A percentile compares a stretch with the other conserved stretches of the same genome.
Conservation (phyloP, 2,329 filamentous ascomycete genomes). For the Colletotrichum agaves region DNA sequence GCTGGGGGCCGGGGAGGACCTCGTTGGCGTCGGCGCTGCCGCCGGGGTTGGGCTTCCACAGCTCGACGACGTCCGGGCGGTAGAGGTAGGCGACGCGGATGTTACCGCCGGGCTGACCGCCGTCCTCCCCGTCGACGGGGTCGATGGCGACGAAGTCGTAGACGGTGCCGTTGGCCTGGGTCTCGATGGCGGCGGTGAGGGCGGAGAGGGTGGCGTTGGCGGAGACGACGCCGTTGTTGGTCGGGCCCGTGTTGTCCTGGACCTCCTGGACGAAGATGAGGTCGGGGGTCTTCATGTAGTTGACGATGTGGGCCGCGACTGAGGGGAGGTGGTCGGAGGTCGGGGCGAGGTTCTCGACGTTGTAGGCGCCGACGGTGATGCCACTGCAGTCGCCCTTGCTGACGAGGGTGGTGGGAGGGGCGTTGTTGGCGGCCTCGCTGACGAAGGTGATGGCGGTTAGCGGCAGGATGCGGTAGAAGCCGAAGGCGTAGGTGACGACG, state of each 20-base stretch:
- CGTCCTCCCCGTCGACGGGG: conserved; percentile 70
- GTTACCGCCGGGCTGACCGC: conserved; percentile 76
- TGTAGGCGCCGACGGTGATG: conserved; percentile 74
- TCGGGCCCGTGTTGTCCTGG: conserved; percentile 72
- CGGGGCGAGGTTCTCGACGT: conserved; percentile 75
- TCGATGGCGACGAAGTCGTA: conserved; percentile 71
- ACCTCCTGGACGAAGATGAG: conserved; percentile 77
- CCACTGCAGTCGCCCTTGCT: conserved; percentile 68
- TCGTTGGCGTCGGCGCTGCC: conserved; percentile 63
- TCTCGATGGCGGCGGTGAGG: conserved; percentile 63
- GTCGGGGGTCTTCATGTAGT: conserved; percentile 71
- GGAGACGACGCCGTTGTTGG: conserved; percentile 66
- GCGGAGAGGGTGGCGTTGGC: conserved; percentile 69
- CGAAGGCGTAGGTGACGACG: conserved; percentile 72
- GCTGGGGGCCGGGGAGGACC: conserved; percentile 66
- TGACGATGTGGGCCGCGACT: conserved; percentile 73
- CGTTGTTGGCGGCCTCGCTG: conserved; percentile 56
- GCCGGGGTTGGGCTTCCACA: conserved; percentile 70
- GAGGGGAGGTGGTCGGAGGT: conserved; percentile 63
- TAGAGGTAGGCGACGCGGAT: conserved; percentile 79
- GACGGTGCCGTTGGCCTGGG: conserved; percentile 52
- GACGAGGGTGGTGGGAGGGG: conserved; percentile 61
- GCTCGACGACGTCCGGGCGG: conserved; percentile 66
- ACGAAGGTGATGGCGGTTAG: conserved; percentile 65
- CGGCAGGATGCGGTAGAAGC: conserved; percentile 76